Percentiles rank a stretch among this genome's conserved stretches.
Conservation (phyloP, 345 rosid species). For the Arabis alpina region DNA sequence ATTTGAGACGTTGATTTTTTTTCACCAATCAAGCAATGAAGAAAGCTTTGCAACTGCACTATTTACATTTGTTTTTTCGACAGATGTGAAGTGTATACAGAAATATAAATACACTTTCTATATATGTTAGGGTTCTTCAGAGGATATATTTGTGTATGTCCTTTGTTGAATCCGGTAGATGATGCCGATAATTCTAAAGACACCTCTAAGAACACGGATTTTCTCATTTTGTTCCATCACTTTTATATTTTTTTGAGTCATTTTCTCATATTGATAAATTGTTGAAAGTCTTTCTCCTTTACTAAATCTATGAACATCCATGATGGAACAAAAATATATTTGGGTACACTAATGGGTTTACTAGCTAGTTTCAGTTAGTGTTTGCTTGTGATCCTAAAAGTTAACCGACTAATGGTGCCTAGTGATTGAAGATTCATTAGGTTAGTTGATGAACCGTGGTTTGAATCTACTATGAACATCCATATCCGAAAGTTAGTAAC, state of each 20-base stretch:
- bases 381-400: too few species aligned
- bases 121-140: conserved; percentile 27
- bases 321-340: too few species aligned
- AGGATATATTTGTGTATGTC: conserved; percentile 31
- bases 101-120: conserved; percentile 20
- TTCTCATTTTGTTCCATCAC: conserved; percentile 29
- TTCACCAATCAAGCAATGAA: conserved; percentile 20
- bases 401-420: too few species aligned
- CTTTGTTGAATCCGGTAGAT: conserved; percentile 39
- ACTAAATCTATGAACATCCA: conserved; percentile 3
- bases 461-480: too few species aligned
- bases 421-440: too few species aligned
- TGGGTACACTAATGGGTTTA: too few species aligned
- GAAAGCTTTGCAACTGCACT: conserved; percentile 23
- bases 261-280: neutral
- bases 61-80: conserved; percentile 18
- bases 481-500: too few species aligned
- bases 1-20: conserved; percentile 61
- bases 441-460: too few species aligned
- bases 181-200: conserved; percentile 46
- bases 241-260: conserved; percentile 10
- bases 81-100: conserved; percentile 25
- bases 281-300: neutral
- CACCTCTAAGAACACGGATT: neutral
- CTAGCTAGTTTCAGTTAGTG: too few species aligned